Evolutionary conservation across 2,329 filamentous ascomycete genomes (phyloP), one percentile per base, ranked within the genome.

Genomic region (Neonectria sp.): DNA sequence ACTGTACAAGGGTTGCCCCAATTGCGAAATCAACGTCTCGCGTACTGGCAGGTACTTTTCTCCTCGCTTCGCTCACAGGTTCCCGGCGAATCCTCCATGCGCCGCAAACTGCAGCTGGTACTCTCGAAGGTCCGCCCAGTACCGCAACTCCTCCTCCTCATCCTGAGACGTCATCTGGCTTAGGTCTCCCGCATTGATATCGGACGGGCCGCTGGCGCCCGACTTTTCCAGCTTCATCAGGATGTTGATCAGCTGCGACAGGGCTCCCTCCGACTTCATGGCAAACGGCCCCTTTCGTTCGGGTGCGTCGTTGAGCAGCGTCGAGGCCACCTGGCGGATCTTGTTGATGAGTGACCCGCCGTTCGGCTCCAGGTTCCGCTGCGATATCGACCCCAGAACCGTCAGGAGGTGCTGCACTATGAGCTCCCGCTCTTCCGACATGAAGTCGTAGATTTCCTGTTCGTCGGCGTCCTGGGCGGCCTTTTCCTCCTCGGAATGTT

Each of bases 261-360:
- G 85, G 52, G 93, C 92, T 49, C 92, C 90, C 78, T 95, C 92
- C 12, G 92, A 89, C 78, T 86, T 86, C 33, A 84, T 74, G 3
- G 86, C 86, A 9, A 86, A 79, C 0, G 66, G 83, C 0, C 86
- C 86, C 72, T 88, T 89, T 17, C 85, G 82, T 63, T 87, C 85
- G 0, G 82, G 81, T 4, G 83, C 79, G 59, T 84, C 84, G 68
- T 93, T 90, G 55, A 97, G 87, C 8, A 97, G 86, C 0, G 94
- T 96, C 31, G 91, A 92, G 1, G 94, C 94, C 45, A 97, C 92
- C 76, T 93, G 92, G 11, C 94, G 92, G 72, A 97, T 93, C 84
- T 97, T 97, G 83, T 90, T 90, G 75, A 93, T 94, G n/a, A 90
- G 81, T 0, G 87, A 88, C n/a, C 82, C 83, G 21, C 87, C 88